Percentiles rank a stretch among this genome's conserved stretches.
Evolutionary conservation across 1,139 yeast species (phyloP).

Genomic region (Blastobotrys malaysiensis): DNA sequence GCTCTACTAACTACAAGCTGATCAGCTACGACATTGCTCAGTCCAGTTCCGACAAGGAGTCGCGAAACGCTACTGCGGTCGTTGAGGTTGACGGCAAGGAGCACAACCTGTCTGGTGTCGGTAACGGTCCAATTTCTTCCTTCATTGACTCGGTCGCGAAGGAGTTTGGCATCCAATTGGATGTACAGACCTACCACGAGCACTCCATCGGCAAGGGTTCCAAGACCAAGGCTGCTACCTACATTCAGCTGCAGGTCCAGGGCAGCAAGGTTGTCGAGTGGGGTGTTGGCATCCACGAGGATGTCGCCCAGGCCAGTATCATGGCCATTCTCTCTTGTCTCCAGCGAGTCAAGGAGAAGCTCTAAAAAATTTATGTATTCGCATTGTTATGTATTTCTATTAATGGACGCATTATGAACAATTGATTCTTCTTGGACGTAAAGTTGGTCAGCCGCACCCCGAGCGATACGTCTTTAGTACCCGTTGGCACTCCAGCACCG

Average conservation of each 20-base stretch:
- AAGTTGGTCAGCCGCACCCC: not conserved
- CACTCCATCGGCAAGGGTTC: slow-evolving; percentile 90
- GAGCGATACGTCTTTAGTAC: too few species aligned
- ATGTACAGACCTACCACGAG: slow-evolving; percentile 81
- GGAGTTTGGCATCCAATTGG: slow-evolving; percentile 53
- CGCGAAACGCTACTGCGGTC: slow-evolving; percentile 47
- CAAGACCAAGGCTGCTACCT: slow-evolving; percentile 83
- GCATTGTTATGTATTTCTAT: not conserved
- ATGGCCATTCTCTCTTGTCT: slow-evolving; percentile 72
- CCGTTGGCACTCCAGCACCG: too few species aligned
- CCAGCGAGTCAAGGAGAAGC: slow-evolving; percentile 35
- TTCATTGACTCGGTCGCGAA: slow-evolving; percentile 70
- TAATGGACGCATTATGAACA: not conserved
- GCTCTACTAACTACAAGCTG: slow-evolving; percentile 29
- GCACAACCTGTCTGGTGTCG: slow-evolving; percentile 56
- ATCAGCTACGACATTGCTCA: slow-evolving; percentile 30
- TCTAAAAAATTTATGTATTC: slow-evolving; percentile 2
- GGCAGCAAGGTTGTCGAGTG: slow-evolving; percentile 46
- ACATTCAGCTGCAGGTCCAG: slow-evolving; percentile 56
- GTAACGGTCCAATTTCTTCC: slow-evolving; percentile 96
- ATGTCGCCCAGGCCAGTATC: slow-evolving; percentile 86
- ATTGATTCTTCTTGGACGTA: not conserved
- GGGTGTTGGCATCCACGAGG: slow-evolving; percentile 95
- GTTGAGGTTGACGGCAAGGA: slow-evolving; percentile 42
- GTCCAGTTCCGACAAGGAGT: slow-evolving; percentile 35